phyloP scores from a whole-genome alignment of 208 protist species.

The Acanthamoeba culbertsoni region DNA sequence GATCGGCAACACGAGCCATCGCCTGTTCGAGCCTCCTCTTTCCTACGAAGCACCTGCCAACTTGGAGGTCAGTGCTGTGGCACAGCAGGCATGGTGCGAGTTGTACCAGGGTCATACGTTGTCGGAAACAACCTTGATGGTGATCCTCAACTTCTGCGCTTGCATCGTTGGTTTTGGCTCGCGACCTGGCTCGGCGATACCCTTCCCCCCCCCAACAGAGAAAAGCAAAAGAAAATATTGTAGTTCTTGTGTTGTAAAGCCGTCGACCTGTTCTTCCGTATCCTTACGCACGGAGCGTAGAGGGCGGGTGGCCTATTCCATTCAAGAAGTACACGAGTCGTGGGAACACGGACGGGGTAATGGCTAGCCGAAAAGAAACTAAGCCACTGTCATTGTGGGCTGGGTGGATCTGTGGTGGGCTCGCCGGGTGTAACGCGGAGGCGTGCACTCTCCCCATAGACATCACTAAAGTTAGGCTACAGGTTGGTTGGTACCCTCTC shows the following conservation, averaged over 20 bases:
- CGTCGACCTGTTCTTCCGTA: too few relatives aligned
- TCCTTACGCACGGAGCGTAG: too few relatives aligned
- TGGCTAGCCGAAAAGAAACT: too few relatives aligned
- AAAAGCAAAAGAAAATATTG: too few relatives aligned
- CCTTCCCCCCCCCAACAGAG: too few relatives aligned
- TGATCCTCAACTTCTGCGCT: neutral
- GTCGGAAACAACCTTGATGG: neutral
- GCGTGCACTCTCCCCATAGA: slow-evolving; percentile 63
- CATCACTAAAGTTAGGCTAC: slow-evolving; percentile 61
- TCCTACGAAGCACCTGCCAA: slow-evolving; percentile 7
- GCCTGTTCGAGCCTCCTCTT: slow-evolving; percentile 43
- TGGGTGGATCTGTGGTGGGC: slow-evolving; percentile 13
- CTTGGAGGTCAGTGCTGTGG: neutral
- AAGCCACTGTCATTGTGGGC: slow-evolving; percentile 47
- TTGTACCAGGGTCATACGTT: slow-evolving; percentile 30
- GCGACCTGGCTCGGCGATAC: too few relatives aligned
- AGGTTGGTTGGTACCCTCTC: neutral
- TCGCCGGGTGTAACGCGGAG: slow-evolving; percentile 56
- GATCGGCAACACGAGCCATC: neutral
- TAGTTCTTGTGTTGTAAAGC: too few relatives aligned
- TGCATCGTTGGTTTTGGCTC: neutral
- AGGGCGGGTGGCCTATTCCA: too few relatives aligned
- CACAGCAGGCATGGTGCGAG: neutral
- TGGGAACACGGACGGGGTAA: too few relatives aligned
- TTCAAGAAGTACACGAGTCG: too few relatives aligned